A percentile compares a stretch with the other conserved stretches of the same genome.
phyloP scores from a whole-genome alignment of 2,329 filamentous ascomycete species.

The Fusarium sp. region DNA sequence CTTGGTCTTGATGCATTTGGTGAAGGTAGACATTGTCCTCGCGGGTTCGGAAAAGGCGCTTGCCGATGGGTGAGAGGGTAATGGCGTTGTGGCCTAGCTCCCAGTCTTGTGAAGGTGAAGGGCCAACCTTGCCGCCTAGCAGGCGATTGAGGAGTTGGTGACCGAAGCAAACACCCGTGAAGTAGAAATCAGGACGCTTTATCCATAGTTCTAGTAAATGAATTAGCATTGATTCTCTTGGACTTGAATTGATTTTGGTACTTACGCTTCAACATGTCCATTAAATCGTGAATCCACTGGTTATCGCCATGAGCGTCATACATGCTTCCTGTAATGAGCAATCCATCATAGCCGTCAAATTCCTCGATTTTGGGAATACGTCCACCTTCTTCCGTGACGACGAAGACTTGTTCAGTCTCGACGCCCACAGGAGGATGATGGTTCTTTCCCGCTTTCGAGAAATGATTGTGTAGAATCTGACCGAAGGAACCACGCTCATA shows the following conservation, averaged over 20 bases:
- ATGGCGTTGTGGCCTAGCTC: slow-evolving; percentile 77
- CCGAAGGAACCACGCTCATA: slow-evolving; percentile 65
- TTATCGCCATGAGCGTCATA: slow-evolving; percentile 77
- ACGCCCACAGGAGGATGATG: slow-evolving; percentile 67
- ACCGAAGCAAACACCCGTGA: slow-evolving; percentile 84
- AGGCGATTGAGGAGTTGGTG: slow-evolving; percentile 83
- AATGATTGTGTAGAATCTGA: slow-evolving; percentile 64
- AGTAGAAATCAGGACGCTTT: slow-evolving; percentile 61
- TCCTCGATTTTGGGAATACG: slow-evolving; percentile 61
- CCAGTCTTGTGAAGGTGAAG: slow-evolving; percentile 74
- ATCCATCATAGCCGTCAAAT: slow-evolving; percentile 74
- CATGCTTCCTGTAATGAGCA: slow-evolving; percentile 79
- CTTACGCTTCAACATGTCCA: slow-evolving; percentile 65
- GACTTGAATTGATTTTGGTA: not conserved
- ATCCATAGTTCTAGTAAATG: slow-evolving; percentile 59
- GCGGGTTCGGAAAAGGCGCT: slow-evolving; percentile 74
- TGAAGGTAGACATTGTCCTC: slow-evolving; percentile 67
- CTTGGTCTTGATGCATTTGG: slow-evolving; percentile 85
- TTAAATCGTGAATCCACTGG: slow-evolving; percentile 78
- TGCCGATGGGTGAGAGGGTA: slow-evolving; percentile 72
- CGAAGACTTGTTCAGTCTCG: slow-evolving; percentile 66
- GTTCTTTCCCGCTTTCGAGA: slow-evolving; percentile 61
- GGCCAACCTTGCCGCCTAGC: slow-evolving; percentile 73
- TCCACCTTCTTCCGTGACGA: slow-evolving; percentile 63
- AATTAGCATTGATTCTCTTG: not conserved